Base-by-base conservation (phyloP, 495 filamentous ascomycete genomes). In the Neurospora cerealis region DNA sequence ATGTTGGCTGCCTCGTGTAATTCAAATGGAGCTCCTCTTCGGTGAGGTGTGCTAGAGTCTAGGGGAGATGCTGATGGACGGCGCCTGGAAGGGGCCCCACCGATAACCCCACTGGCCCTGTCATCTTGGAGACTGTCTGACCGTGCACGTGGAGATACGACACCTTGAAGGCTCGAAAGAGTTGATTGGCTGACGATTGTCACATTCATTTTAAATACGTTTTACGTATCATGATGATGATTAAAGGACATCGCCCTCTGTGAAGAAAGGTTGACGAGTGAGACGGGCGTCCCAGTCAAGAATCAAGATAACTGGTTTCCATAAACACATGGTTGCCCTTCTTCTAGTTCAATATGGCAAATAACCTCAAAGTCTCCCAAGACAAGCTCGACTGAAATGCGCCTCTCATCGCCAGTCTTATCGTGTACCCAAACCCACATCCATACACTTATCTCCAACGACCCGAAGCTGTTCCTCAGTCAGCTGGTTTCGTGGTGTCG, bases 401-500 rank as follows among this genome's bases (percentile, higher is more conserved):
- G 54, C 54, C 54, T 34, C 28, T 62, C 13, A 62, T 34, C 28
- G 28, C 48, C 28, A 32, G 54, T 66, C 54, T 34, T 66, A 19
- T 17, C 19, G 38, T 54, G 32, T 54, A 15, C 40, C 19, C 8
- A 71, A 32, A n/a, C 15, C 38, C 11, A 38, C n/a, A 15, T 10
- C 0, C 24, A 8, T 71, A 15, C 28, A 24, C 28, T 34, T 19
- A 10, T 73, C 21, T 69, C 28, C 4, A 19, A 28, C 5, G 36
- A 0, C 60, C 10, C 28, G 11, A 36, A 17, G 28, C 28, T 34
- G 5, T 60, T 41, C n/a, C 38, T 76, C 80, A 93, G 78, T 92
- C 90, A 37, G 89, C 81, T 37, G 89, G 80, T 36, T 86, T 86
- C 80, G 88, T 91, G 15, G 88, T 87, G 78, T 95, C 93, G 17